Percentiles rank a stretch among this genome's conserved stretches.
These are phyloP conservation scores for Diophrys appendiculata DNA, from an alignment of 73 alveolate species.

Conservation along the genomic window DNA sequence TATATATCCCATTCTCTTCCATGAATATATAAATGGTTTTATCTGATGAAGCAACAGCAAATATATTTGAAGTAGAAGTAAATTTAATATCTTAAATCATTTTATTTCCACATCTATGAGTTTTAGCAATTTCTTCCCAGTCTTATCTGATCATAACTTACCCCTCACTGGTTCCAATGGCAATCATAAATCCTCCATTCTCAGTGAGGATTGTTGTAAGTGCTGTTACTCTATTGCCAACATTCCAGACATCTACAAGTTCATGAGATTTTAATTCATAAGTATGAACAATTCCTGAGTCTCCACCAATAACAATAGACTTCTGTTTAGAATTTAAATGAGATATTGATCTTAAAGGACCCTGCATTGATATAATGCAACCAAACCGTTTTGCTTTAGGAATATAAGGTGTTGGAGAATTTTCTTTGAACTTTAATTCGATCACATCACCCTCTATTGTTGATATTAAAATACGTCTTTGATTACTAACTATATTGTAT, in stretches of 20 bases:
- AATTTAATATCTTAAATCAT: slow-evolving; percentile 77
- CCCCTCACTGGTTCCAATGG: slow-evolving; percentile 88
- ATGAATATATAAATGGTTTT: slow-evolving; percentile 65
- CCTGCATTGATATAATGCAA: slow-evolving; percentile 73
- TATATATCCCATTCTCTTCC: slow-evolving; percentile 49
- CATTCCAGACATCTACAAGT: slow-evolving; percentile 82
- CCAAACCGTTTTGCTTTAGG: too few relatives aligned
- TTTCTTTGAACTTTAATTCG: slow-evolving; percentile 58
- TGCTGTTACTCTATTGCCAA: slow-evolving; percentile 78
- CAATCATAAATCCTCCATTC: slow-evolving; percentile 81
- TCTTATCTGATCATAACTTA: slow-evolving; percentile 76
- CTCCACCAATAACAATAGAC: slow-evolving; percentile 77
- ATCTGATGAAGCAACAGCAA: slow-evolving; percentile 79
- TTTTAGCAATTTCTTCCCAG: slow-evolving; percentile 84
- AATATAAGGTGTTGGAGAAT: slow-evolving; percentile 61
- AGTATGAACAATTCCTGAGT: slow-evolving; percentile 70
- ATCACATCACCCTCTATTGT: slow-evolving; percentile 87
- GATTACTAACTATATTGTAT: slow-evolving; percentile 62
- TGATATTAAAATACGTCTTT: slow-evolving; percentile 60
- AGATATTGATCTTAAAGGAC: slow-evolving; percentile 60
- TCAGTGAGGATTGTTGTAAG: slow-evolving; percentile 64
- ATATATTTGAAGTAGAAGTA: slow-evolving; percentile 66
- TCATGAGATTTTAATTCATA: slow-evolving; percentile 79
- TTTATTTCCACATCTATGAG: slow-evolving; percentile 73
- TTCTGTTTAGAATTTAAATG: slow-evolving; percentile 12